These are phyloP conservation scores for Arachnopeziza araneosa DNA, from an alignment of 2,329 filamentous ascomycete genomes.

Conservation along the genomic window DNA sequence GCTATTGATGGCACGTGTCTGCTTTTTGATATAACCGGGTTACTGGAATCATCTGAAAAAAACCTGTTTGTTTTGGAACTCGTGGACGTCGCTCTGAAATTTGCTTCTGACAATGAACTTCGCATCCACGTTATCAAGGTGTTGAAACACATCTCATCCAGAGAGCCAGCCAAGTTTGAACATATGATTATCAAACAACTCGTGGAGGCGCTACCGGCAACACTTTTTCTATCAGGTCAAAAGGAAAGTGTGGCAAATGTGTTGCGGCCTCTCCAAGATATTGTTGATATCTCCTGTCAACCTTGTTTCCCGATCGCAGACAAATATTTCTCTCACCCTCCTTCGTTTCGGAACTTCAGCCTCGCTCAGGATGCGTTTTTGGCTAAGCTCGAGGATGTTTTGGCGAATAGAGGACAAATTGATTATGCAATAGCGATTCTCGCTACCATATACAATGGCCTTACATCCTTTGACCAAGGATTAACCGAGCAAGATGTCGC, in stretches of 20 bases:
- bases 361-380: conserved; percentile 16
- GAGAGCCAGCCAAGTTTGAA: conserved; percentile 19
- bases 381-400: conserved; percentile 10
- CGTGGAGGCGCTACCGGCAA: conserved; percentile 20
- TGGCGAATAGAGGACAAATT: conserved; percentile 13
- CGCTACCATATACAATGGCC: conserved; percentile 18
- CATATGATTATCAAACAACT: conserved; percentile 22
- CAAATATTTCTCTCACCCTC: conserved; percentile 1
- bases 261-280: conserved; percentile 15
- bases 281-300: conserved; percentile 21
- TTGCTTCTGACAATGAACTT: conserved; percentile 12
- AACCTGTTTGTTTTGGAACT: conserved; percentile 23
- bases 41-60: conserved; percentile 19
- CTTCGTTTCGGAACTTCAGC: conserved; percentile 22
- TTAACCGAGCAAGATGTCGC: conserved; percentile 6
- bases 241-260: conserved; percentile 8
- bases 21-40: conserved; percentile 21
- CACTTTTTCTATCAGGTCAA: conserved; percentile 2
- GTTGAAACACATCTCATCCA: conserved; percentile 20
- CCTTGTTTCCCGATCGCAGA: conserved; percentile 10
- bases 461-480: conserved; percentile 21
- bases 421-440: conserved; percentile 21
- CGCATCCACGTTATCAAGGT: conserved; percentile 17
- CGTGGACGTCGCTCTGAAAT: conserved; percentile 15
- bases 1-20: conserved; percentile 24